Conservation (phyloP, 345 rosid species). For the Zanthoxylum bungeanum region DNA sequence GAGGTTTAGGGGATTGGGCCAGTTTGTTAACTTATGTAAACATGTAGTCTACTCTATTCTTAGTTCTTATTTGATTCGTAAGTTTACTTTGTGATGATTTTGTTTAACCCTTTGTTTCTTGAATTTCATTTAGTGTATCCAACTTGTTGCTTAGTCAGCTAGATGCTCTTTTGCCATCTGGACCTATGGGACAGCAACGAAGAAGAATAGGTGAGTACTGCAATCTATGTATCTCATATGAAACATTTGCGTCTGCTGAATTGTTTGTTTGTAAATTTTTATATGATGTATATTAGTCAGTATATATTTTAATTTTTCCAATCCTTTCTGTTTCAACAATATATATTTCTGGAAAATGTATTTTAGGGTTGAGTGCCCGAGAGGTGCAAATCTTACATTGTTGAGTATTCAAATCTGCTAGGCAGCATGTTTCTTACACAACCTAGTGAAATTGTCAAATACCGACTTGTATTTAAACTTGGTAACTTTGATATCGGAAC, state of each 20-base stretch:
- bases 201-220: slow-evolving; percentile 64
- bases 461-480: neutral
- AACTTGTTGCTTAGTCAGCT: slow-evolving; percentile 51
- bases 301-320: neutral
- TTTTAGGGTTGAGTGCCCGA: neutral
- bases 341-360: neutral
- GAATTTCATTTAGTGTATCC: slow-evolving; percentile 49
- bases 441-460: neutral
- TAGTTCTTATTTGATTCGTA: neutral
- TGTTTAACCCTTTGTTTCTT: slow-evolving; percentile 7
- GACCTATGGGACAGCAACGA: slow-evolving; percentile 70
- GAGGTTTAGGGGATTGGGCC: neutral
- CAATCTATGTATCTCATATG: neutral
- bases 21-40: neutral
- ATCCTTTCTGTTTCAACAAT: neutral
- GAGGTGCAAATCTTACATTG: neutral
- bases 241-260: slow-evolving; percentile 6
- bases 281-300: neutral
- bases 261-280: neutral
- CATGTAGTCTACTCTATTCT: neutral
- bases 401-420: neutral
- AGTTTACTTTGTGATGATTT: neutral
- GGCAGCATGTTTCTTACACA: neutral
- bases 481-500: neutral
- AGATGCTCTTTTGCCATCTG: slow-evolving; percentile 70